Evolutionary conservation across 2,329 filamentous ascomycete species (phyloP), one percentile per base, ranked within the genome.

Genomic region (Calycina herbarum): DNA sequence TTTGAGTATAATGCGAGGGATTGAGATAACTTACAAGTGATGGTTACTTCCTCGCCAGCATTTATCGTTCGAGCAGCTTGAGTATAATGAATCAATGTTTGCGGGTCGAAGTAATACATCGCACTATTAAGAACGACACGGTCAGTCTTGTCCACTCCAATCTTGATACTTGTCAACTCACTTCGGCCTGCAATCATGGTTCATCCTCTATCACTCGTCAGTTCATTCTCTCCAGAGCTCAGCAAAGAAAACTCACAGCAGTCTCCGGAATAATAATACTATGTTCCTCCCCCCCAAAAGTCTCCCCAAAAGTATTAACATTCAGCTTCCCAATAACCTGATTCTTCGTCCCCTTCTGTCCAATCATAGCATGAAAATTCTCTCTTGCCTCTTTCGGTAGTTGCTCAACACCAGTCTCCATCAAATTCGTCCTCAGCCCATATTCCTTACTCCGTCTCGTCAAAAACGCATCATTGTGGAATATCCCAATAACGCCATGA

Each of bases 181-280:
- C 64, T 79, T 79, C 6, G 78, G 77, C 8, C 73, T 71, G 63
- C 78, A 80, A 61, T 78, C 77, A 64, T 80, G 78, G 67, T 80
- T 80, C 61, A 80, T 67, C 3, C 78, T 63, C 31, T 62, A 17
- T 24, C 13, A 13, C 7, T 11, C 17, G 31, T 62, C n/a, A 62
- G 61, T 42, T 24, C 29, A n/a, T 29, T 4, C 24, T 29, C 8
- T 13, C 20, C 20, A 20, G 20, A 20, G 20, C 20, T 20, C 20
- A 20, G 20, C 20, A 20, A 20, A 20, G 20, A 20, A 20, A 20
- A 57, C 61, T 57, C 29, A 62, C 61, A 33, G 65, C 62, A 27
- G 62, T 57, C 59, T 66, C 59, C 24, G 62, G 62, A 27, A 61
- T 51, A 8, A 61, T 31, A 40, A 66, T 42, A 61, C 58, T 66